phyloP scores from a whole-genome alignment of 371 early-diverging fungal genomes.

The Gilbertella persicaria region DNA sequence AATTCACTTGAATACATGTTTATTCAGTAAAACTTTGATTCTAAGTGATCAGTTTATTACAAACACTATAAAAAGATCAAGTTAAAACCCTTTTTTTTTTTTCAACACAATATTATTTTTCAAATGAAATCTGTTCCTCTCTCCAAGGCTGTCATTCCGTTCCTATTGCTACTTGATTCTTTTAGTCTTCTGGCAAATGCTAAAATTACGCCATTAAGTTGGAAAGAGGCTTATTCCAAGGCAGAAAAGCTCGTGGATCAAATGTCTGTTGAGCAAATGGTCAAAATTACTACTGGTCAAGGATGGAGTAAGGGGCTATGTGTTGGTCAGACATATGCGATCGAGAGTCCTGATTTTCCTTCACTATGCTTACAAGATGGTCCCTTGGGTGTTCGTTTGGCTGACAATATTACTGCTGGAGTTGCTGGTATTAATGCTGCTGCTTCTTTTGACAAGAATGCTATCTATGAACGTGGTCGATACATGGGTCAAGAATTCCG shows the following conservation, averaged over 20 bases:
- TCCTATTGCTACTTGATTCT: not conserved
- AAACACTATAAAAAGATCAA: too few relatives aligned
- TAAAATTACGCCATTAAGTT: conserved; percentile 13
- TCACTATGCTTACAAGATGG: conserved; percentile 61
- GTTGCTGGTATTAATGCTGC: conserved; percentile 54
- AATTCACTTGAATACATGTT: too few relatives aligned
- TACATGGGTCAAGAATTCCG: conserved; percentile 56
- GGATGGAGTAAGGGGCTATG: conserved; percentile 39
- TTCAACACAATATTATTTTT: too few relatives aligned
- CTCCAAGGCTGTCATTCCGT: not conserved
- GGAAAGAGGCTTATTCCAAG: conserved; percentile 40
- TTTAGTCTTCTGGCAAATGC: conserved; percentile 3
- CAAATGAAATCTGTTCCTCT: too few relatives aligned
- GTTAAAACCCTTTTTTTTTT: too few relatives aligned
- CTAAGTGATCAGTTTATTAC: too few relatives aligned
- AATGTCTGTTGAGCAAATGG: conserved; percentile 42
- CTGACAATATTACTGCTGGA: conserved; percentile 43
- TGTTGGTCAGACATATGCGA: conserved; percentile 51
- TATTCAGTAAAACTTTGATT: too few relatives aligned
- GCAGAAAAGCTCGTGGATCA: conserved; percentile 28
- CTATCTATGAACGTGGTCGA: conserved; percentile 47
- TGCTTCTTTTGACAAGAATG: conserved; percentile 50
- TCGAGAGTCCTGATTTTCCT: conserved; percentile 49
- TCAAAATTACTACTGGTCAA: conserved; percentile 47
- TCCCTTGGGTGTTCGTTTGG: conserved; percentile 51